Conservation (phyloP, 495 filamentous ascomycete species). For the Thermochaetoides thermophila region DNA sequence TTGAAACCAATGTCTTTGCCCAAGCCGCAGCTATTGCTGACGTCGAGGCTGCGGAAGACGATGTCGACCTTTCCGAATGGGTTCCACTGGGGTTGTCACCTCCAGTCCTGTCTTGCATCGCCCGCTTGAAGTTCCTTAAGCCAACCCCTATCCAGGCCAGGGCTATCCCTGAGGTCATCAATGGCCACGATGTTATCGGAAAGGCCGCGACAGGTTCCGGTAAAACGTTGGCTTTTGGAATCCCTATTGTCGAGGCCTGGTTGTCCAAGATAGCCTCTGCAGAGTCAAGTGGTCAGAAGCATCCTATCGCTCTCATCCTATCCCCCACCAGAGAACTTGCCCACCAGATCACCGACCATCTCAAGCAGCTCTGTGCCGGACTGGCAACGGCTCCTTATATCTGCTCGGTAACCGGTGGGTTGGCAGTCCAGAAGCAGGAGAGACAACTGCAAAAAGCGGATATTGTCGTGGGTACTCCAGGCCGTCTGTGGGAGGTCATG, state of each 20-base stretch:
- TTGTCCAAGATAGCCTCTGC: constrained; percentile 24
- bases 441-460: constrained; percentile 62
- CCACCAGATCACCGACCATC: constrained; percentile 73
- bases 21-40: constrained; percentile 25
- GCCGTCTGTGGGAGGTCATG: constrained; percentile 86
- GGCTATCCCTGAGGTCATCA: constrained; percentile 63
- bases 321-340: constrained; percentile 88
- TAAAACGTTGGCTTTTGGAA: constrained; percentile 71
- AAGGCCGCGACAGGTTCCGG: constrained; percentile 75
- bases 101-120: constrained; percentile 52
- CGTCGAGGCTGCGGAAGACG: constrained; percentile 25
- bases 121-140: constrained; percentile 59
- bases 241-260: constrained; percentile 60
- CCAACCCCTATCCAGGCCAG: constrained; percentile 67
- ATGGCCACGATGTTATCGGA: constrained; percentile 62
- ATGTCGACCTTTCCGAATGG: constrained; percentile 62
- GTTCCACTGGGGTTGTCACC: constrained; percentile 51
- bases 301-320: constrained; percentile 72
- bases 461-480: constrained; percentile 83
- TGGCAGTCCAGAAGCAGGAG: constrained; percentile 87
- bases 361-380: constrained; percentile 52
- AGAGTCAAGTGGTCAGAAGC: constrained; percentile 25
- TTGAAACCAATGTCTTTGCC: constrained; percentile 28
- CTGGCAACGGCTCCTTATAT: constrained; percentile 52
- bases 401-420: constrained; percentile 69